A percentile compares a stretch with the other conserved stretches of the same genome.
These are phyloP conservation scores for Dioscorea cayenensis DNA, from an alignment of 116 monocot genomes.

Conservation along the genomic window DNA sequence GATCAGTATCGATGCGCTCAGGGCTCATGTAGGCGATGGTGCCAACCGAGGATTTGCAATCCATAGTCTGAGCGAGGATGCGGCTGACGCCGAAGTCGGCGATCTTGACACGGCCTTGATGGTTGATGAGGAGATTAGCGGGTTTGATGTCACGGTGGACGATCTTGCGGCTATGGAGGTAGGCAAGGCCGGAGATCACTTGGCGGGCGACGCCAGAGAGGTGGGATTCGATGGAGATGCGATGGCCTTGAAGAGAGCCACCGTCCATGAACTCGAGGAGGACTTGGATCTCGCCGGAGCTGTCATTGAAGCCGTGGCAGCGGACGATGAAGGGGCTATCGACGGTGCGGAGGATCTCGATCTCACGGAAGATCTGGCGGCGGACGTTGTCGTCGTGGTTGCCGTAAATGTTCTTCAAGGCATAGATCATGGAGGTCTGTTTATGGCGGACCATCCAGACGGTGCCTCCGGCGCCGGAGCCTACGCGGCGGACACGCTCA, in stretches of 20 bases:
- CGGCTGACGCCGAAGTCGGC: conserved; percentile 47
- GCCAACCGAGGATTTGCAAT: conserved; percentile 53
- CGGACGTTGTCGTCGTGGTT: conserved; percentile 38
- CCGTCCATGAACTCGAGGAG: conserved; percentile 60
- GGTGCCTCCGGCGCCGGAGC: conserved; percentile 37
- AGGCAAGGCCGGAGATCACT: conserved; percentile 38
- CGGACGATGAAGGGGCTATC: conserved; percentile 42
- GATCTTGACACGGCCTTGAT: conserved; percentile 30
- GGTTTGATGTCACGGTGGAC: conserved; percentile 66
- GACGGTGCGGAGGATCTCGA: conserved; percentile 44
- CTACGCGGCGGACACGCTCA: conserved; percentile 35
- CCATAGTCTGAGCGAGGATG: conserved; percentile 51
- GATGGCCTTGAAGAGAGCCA: conserved; percentile 32
- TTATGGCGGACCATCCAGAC: conserved; percentile 49
- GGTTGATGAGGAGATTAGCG: conserved; percentile 40
- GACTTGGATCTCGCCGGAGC: conserved; percentile 50
- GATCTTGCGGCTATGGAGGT: conserved; percentile 42
- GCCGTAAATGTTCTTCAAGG: conserved; percentile 49
- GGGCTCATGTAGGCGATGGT: conserved; percentile 61
- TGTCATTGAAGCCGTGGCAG: conserved; percentile 51
- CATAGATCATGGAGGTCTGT: conserved; percentile 18
- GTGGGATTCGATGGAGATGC: conserved; percentile 22
- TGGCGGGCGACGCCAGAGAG: conserved; percentile 39
- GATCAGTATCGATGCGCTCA: conserved; percentile 59
- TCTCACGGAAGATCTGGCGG: conserved; percentile 53